These are phyloP conservation scores for Thielaviopsis euricoi DNA, from an alignment of 2,329 filamentous ascomycete genomes.

Conservation along the genomic window DNA sequence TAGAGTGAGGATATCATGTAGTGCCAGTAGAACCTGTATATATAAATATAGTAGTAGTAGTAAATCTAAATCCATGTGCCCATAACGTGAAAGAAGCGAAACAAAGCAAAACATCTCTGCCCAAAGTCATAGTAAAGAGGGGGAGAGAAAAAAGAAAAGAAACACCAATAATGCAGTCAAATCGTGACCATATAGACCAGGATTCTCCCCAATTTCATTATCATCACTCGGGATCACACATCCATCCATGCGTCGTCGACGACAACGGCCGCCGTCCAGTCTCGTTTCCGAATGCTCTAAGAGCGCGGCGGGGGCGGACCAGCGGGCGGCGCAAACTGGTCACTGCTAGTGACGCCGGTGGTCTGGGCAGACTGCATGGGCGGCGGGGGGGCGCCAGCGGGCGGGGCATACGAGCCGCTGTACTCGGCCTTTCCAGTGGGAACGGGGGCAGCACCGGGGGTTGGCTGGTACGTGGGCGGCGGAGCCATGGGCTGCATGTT, in stretches of 20 bases:
- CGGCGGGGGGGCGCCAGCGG: conserved; percentile 15
- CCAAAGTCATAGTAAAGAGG: not conserved
- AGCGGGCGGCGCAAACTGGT: conserved; percentile 25
- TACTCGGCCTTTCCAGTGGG: conserved; percentile 34
- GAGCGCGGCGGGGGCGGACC: conserved; percentile 28
- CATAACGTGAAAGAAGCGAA: not conserved
- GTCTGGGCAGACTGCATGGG: conserved; percentile 1
- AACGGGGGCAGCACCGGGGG: conserved; percentile 19
- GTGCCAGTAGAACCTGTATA: no score
- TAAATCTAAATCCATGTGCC: conserved; percentile 1
- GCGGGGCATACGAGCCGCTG: conserved; percentile 27
- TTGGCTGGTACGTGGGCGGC: conserved; percentile 40
- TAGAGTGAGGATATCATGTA: no score
- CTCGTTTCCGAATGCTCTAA: not conserved
- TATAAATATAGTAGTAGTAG: not conserved
- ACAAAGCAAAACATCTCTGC: not conserved
- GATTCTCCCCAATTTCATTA: not conserved
- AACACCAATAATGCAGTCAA: no score
- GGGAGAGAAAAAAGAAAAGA: no score
- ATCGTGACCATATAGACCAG: no score
- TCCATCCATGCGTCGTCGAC: no score
- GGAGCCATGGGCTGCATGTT: conserved; percentile 37
- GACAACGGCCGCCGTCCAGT: not conserved
- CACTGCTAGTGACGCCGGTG: not conserved
- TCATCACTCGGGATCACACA: not conserved